phyloP scores from a whole-genome alignment of 2,329 filamentous ascomycete species.

The Fusarium nelsonii region DNA sequence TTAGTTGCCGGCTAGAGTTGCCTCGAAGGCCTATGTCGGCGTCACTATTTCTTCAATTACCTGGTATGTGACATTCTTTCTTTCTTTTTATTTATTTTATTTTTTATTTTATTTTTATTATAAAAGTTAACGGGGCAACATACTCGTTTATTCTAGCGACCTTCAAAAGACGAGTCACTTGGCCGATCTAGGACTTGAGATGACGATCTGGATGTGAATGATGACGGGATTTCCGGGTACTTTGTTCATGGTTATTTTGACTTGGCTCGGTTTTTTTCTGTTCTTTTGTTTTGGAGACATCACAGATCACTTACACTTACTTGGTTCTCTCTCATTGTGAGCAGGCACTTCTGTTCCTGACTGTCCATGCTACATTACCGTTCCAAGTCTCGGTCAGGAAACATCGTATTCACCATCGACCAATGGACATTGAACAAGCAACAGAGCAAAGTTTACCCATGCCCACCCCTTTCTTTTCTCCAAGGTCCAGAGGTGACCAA shows the following conservation, averaged over 20 bases:
- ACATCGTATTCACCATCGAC: slow-evolving; percentile 8
- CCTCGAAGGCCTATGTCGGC: neutral
- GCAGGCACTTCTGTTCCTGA: slow-evolving; percentile 20
- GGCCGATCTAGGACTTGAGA: slow-evolving; percentile 27
- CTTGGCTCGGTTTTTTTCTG: neutral
- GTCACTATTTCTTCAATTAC: slow-evolving; percentile 6
- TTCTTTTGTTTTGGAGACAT: slow-evolving; percentile 2
- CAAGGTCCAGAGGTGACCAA: slow-evolving; percentile 11
- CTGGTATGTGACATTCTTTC: neutral
- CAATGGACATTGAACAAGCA: slow-evolving; percentile 5
- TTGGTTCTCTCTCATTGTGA: neutral
- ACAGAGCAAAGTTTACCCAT: slow-evolving; percentile 11
- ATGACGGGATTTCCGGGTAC: slow-evolving; percentile 29
- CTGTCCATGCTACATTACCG: neutral
- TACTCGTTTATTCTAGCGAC: slow-evolving; percentile 24
- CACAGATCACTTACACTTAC: slow-evolving; percentile 1
- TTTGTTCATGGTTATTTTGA: neutral
- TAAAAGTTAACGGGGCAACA: slow-evolving; percentile 36
- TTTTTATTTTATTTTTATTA: slow-evolving; percentile 13
- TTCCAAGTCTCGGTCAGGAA: slow-evolving; percentile 11
- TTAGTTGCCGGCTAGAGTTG: slow-evolving; percentile 7
- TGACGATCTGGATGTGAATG: slow-evolving; percentile 26
- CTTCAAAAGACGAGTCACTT: slow-evolving; percentile 1
- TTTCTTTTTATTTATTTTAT: neutral
- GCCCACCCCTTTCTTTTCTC: slow-evolving; percentile 14